Evolutionary conservation across 2,329 filamentous ascomycete genomes (phyloP).

Genomic region (Fusarium vanettenii): DNA sequence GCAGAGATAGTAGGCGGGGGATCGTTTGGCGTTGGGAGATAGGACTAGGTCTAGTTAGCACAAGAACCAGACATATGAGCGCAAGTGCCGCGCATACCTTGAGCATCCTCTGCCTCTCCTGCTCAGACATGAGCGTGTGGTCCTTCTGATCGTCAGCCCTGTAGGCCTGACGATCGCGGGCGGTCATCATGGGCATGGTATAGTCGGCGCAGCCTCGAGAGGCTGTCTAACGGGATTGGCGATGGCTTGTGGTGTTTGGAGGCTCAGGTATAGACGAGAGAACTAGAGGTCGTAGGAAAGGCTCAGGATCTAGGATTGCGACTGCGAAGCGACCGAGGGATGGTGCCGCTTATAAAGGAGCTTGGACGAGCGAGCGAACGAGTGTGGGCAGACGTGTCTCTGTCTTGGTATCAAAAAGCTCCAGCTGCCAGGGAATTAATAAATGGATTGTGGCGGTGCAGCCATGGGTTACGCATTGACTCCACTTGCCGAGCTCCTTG

Average conservation of each 20-base stretch:
- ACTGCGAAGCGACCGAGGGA: slow-evolving; percentile 20
- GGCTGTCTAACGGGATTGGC: slow-evolving; percentile 37
- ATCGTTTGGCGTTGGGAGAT: slow-evolving; percentile 50
- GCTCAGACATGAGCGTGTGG: slow-evolving; percentile 50
- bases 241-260: neutral
- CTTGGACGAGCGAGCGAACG: slow-evolving; percentile 21
- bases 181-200: slow-evolving; percentile 50
- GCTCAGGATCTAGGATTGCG: slow-evolving; percentile 7
- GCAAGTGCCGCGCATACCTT: slow-evolving; percentile 41
- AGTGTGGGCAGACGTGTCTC: slow-evolving; percentile 37
- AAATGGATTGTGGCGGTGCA: slow-evolving; percentile 37
- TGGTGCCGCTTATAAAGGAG: slow-evolving; percentile 39
- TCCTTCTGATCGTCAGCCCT: slow-evolving; percentile 52
- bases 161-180: slow-evolving; percentile 53
- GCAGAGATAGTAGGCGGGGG: slow-evolving; percentile 37
- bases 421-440: slow-evolving; percentile 20
- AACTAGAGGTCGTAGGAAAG: neutral
- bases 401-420: slow-evolving; percentile 35
- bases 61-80: neutral
- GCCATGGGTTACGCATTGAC: slow-evolving; percentile 39
- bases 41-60: slow-evolving; percentile 45
- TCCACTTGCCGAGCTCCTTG: slow-evolving; percentile 34
- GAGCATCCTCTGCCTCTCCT: slow-evolving; percentile 53
- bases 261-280: neutral
- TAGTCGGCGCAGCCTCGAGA: slow-evolving; percentile 42